These are phyloP conservation scores for Candida suzukii DNA, from an alignment of 805 yeast genomes.

Conservation along the genomic window DNA sequence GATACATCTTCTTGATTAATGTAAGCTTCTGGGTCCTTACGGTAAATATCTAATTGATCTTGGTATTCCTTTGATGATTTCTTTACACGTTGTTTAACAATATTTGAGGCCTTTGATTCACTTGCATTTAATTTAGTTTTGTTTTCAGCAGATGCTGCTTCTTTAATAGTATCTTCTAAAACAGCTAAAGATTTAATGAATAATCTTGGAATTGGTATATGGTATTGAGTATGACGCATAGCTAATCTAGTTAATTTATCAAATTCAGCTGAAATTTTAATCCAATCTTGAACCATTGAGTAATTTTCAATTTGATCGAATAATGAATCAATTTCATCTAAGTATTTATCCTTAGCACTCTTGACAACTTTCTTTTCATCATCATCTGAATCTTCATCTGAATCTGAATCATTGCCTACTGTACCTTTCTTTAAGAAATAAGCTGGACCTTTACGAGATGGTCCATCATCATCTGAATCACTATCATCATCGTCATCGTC, in stretches of 20 bases:
- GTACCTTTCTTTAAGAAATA: constrained; percentile 46
- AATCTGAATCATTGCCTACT: constrained; percentile 30
- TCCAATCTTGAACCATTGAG: constrained; percentile 73
- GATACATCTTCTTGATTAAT: constrained; percentile 39
- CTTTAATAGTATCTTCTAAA: constrained; percentile 61
- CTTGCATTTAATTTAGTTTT: constrained; percentile 74
- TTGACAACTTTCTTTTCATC: constrained; percentile 80
- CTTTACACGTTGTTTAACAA: constrained; percentile 80
- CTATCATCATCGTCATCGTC: constrained; percentile 36
- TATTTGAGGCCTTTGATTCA: constrained; percentile 80
- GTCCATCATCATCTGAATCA: constrained; percentile 36
- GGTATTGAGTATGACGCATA: constrained; percentile 70
- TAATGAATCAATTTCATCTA: constrained; percentile 74
- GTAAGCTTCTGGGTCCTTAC: constrained; percentile 68
- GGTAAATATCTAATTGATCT: constrained; percentile 49
- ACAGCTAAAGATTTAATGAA: constrained; percentile 64
- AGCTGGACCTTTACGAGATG: constrained; percentile 39
- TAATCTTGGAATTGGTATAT: constrained; percentile 61
- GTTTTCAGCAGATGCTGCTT: constrained; percentile 37
- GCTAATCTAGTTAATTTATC: constrained; percentile 68
- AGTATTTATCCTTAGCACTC: constrained; percentile 85
- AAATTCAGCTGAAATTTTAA: constrained; percentile 62
- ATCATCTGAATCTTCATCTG: constrained; percentile 38
- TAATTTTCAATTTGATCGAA: constrained; percentile 64
- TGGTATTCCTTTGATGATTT: constrained; percentile 69